phyloP scores from a whole-genome alignment of 805 yeast species.

The Yarrowia sp. region DNA sequence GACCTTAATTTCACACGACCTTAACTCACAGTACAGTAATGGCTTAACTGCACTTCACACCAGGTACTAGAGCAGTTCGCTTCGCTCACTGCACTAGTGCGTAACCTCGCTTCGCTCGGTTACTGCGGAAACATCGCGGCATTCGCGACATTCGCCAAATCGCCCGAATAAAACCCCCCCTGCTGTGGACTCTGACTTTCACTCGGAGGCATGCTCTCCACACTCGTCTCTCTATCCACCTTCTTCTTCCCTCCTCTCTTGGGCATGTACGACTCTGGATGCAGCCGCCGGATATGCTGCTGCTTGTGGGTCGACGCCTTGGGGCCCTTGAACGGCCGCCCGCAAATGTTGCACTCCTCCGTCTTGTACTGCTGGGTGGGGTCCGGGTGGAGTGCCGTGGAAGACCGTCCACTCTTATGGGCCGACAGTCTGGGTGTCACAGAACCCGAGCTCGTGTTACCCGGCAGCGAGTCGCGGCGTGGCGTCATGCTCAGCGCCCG shows the following conservation, averaged over 20 bases:
- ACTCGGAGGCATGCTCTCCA: conserved; percentile 15
- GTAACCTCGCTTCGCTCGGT: neutral
- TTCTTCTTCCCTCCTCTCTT: conserved; percentile 48
- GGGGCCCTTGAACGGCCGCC: conserved; percentile 48
- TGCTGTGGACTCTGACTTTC: conserved; percentile 25
- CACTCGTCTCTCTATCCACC: conserved; percentile 26
- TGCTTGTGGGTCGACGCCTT: conserved; percentile 49
- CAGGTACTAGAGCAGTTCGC: too few species aligned
- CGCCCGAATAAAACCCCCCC: conserved; percentile 8
- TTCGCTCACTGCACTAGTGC: neutral
- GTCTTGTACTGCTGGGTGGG: conserved; percentile 32
- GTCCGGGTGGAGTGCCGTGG: conserved; percentile 20
- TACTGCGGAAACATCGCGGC: conserved; percentile 21
- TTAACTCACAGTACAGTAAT: too few species aligned
- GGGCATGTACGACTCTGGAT: conserved; percentile 47
- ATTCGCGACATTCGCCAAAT: neutral
- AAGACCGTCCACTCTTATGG: conserved; percentile 2
- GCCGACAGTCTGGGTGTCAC: neutral
- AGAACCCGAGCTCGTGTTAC: neutral
- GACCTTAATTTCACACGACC: too few species aligned
- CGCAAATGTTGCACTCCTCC: conserved; percentile 46
- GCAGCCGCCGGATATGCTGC: conserved; percentile 49
- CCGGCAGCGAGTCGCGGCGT: conserved; percentile 16
- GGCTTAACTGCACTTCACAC: too few species aligned
- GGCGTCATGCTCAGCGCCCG: conserved; percentile 21